Base-by-base conservation (phyloP, 345 rosid species). In the Bretschneidera sinensis region DNA sequence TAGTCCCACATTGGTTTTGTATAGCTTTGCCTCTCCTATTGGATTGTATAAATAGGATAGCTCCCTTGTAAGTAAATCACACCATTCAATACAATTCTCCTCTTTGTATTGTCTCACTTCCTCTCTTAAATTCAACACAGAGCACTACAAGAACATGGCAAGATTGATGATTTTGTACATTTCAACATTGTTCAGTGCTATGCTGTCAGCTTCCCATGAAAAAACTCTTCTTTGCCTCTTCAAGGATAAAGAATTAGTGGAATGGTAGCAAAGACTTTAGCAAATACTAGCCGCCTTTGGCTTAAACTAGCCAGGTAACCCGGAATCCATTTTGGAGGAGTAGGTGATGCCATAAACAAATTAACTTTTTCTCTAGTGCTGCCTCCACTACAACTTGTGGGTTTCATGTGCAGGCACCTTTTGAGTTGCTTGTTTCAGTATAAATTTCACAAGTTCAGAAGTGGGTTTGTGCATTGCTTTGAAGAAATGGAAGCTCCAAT, bases 371-470 rank as follows among this genome's bases (percentile, higher is more conserved):
- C 72, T 69, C 18, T 64, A 74, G 95, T 92, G 94, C 88, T 80
- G 21, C 65, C 52, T 67, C 89, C 94, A 87, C 87, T 80, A 73
- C 50, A 48, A 28, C 20, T 67, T 55, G 63, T 66, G 81, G 83
- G 50, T 51, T 71, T 70, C 48, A 71, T 48, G 67, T 74, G 65
- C 57, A 60, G 45, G 47, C 71, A 51, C 52, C 35, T 24, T 43
- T 69, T 68, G 54, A 62, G 57, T 31, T 25, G 19, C 39, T 64
- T 54, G 68, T 55, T 33, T 65, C 54, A 54, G 61, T 85, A 87
- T 83, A 87, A 81, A 80, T 65, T 55, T 47, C 4, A 43, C 65
- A 54, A 17, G 64, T 51, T 25, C 43, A n/a, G 24, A 49, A 52
- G 55, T 61, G n/a, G n/a, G 62, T 51, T 59, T 49, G 25, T 57